Base-by-base conservation (phyloP, 345 rosid species). In the Ricinus communis region DNA sequence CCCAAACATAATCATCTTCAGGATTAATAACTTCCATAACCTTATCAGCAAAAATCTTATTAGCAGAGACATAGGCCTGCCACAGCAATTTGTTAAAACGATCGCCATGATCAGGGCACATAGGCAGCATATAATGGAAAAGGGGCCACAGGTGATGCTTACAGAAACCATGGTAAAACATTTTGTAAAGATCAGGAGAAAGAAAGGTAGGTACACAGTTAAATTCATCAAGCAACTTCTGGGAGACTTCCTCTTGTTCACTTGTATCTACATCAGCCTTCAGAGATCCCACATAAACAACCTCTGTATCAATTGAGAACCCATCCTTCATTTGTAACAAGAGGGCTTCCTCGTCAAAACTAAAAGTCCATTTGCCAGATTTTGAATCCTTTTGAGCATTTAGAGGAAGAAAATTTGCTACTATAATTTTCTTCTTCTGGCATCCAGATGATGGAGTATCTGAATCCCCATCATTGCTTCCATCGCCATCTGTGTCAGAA, bases 71-170 rank as follows among this genome's bases (percentile, higher is more conserved):
- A 68, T 80, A 83, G 5, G 84, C 82, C 65, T 68, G 82, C 86
- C 86, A 83, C 41, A 75, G 80, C 40, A 40, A 64, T 21, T 79
- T 77, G 49, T 83, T 80, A 57, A 80, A 83, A 27, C 79, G 79
- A 49, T 62, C 65, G 16, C 86, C 82, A 50, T 67, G 64, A 62
- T 80, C 86, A 2, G 79, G 77, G 43, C 72, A 75, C 75, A 83
- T 66, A 16, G 86, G 86, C 14, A 83, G 70, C 84, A 83, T 80
- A 68, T 83, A 83, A 69, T 83, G 86, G 65, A 83, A 83, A 64
- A 83, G 80, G 18, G 86, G 86, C 86, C 86, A 83, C n/a, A 83
- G 28, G 41, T 83, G 74, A 68, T 83, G 86, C 78, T 83, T 83
- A 30, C 84, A 83, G 33, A 83, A 83, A 33, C 84, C 82, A 25